phyloP scores from a whole-genome alignment of 2,329 filamentous ascomycete genomes.

The Calonectria naviculata region DNA sequence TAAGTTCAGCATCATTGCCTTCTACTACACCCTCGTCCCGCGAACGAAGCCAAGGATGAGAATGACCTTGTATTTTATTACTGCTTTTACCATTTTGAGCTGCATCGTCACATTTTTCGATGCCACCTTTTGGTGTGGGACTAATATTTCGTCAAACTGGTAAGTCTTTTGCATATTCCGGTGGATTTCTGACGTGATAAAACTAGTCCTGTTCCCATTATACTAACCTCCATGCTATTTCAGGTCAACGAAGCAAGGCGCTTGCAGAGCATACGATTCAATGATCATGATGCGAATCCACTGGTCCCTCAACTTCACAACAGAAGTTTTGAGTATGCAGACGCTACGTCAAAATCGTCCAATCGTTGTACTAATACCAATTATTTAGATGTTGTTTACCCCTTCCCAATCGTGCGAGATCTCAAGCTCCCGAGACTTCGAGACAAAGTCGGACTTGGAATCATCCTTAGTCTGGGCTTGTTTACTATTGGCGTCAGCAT shows the following conservation, averaged over 20 bases:
- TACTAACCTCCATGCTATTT: neutral
- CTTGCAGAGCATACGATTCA: slow-evolving; percentile 28
- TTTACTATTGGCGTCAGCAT: slow-evolving; percentile 36
- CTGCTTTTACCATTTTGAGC: slow-evolving; percentile 19
- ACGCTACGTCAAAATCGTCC: too few relatives aligned
- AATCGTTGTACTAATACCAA: neutral
- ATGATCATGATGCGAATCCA: slow-evolving; percentile 34
- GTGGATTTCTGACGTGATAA: neutral
- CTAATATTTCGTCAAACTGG: slow-evolving; percentile 36
- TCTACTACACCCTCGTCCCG: slow-evolving; percentile 37
- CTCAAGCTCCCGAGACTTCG: slow-evolving; percentile 27
- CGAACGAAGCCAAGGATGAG: slow-evolving; percentile 29
- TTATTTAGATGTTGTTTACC: slow-evolving; percentile 30
- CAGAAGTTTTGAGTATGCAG: slow-evolving; percentile 35
- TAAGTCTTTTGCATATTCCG: neutral
- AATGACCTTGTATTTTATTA: slow-evolving; percentile 27
- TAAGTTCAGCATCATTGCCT: slow-evolving; percentile 38
- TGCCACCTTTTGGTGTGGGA: slow-evolving; percentile 38
- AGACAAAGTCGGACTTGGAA: slow-evolving; percentile 33
- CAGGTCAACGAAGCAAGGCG: neutral
- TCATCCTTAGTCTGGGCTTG: slow-evolving; percentile 32
- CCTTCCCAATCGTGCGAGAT: slow-evolving; percentile 31
- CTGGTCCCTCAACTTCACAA: slow-evolving; percentile 35
- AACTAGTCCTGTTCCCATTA: neutral
- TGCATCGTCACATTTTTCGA: slow-evolving; percentile 28